Percentiles rank a stretch among this genome's conserved stretches.
Conservation (phyloP, 1,284 basidiomycete genomes). For the Pascua sp. region DNA sequence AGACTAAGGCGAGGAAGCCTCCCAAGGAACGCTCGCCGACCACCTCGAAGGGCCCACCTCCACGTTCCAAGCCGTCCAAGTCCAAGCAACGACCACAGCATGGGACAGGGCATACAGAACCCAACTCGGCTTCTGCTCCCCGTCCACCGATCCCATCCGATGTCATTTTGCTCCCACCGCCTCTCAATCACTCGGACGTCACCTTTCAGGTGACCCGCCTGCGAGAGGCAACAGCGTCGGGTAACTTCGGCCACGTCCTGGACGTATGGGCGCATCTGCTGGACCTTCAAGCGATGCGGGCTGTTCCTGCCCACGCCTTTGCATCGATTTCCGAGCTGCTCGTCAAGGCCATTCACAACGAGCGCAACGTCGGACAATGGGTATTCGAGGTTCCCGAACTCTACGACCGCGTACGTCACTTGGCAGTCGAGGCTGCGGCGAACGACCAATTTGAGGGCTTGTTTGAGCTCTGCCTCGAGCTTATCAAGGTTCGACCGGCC, state of each 20-base stretch:
- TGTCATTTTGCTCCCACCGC: too few species aligned
- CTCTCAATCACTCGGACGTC: too few species aligned
- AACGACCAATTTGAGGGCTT: slow-evolving; percentile 22
- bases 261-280: slow-evolving; percentile 15
- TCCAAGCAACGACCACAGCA: too few species aligned
- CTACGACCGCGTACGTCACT: slow-evolving; percentile 19
- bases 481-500: slow-evolving; percentile 21
- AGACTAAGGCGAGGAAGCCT: too few species aligned
- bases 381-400: slow-evolving; percentile 1
- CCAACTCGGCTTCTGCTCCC: too few species aligned
- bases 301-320: slow-evolving; percentile 6
- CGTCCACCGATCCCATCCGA: too few species aligned
- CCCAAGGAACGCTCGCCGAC: too few species aligned
- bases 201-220: too few species aligned
- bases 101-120: too few species aligned
- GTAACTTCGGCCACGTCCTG: not conserved
- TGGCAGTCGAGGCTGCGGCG: slow-evolving; percentile 26
- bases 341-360: not conserved
- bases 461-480: slow-evolving; percentile 18
- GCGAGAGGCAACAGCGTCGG: not conserved
- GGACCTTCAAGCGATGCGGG: slow-evolving; percentile 2
- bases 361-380: too few species aligned
- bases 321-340: slow-evolving; percentile 15
- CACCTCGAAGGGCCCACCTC: too few species aligned
- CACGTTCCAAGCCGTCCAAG: too few species aligned